A percentile compares a stretch with the other conserved stretches of the same genome.
Evolutionary conservation across 208 protist genomes (phyloP).

Genomic region (Trypanosoma grayi): DNA sequence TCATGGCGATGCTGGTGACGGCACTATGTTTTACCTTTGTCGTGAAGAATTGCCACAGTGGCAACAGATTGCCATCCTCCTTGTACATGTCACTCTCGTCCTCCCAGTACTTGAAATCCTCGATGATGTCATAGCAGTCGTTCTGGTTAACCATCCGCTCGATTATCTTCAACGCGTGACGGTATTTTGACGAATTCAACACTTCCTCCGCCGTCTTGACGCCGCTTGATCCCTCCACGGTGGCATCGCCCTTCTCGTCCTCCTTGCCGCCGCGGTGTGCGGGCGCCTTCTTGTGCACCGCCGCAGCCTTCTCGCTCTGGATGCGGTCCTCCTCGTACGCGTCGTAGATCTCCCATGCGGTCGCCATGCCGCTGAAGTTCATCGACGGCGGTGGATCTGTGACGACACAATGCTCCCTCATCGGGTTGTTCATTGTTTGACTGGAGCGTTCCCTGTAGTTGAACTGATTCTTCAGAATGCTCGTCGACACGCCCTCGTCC

Average conservation of each 20-base stretch:
- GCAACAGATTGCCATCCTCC: constrained; percentile 93
- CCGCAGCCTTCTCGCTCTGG: constrained; percentile 69
- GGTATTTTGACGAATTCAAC: constrained; percentile 55
- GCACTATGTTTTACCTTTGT: constrained; percentile 83
- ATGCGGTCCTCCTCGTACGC: constrained; percentile 93
- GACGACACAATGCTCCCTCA: constrained; percentile 77
- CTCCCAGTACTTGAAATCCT: constrained; percentile 98
- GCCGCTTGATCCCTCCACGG: constrained; percentile 26
- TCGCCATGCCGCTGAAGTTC: constrained; percentile 84
- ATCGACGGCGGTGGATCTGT: constrained; percentile 93
- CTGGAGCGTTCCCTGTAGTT: constrained; percentile 97
- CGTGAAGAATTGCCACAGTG: constrained; percentile 95
- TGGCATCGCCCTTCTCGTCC: constrained; percentile 42
- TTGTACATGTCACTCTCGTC: constrained; percentile 94
- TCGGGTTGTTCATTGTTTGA: constrained; percentile 94
- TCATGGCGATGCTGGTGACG: constrained; percentile 94
- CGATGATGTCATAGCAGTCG: constrained; percentile 94
- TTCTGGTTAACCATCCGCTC: constrained; percentile 98
- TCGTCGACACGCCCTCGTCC: constrained; percentile 79
- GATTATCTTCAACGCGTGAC: constrained; percentile 84
- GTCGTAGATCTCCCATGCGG: constrained; percentile 96
- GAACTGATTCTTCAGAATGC: constrained; percentile 97
- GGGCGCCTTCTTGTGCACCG: constrained; percentile 65
- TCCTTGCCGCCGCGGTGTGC: constrained; percentile 72
- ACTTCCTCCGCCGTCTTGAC: constrained; percentile 55